A percentile compares a stretch with the other conserved stretches of the same genome.
phyloP scores from a whole-genome alignment of 306 rosid species.

The Glycine tomentella region DNA sequence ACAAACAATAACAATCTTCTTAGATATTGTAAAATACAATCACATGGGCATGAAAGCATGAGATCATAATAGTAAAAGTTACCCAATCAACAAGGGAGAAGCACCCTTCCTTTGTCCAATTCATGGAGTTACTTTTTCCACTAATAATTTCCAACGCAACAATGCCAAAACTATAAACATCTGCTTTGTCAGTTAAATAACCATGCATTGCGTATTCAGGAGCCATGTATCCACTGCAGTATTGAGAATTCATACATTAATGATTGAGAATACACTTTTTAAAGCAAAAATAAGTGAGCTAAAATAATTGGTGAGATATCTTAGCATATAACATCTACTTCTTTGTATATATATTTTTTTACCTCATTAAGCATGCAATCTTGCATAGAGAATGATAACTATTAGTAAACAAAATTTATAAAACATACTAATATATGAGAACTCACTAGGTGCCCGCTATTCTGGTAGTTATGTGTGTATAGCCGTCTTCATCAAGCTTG shows the following conservation, averaged over 20 bases:
- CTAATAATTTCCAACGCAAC: slow-evolving; percentile 74
- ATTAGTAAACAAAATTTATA: background rate
- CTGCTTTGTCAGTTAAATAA: slow-evolving; percentile 77
- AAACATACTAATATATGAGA: background rate
- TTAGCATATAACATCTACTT: background rate
- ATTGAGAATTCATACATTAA: slow-evolving; percentile 27
- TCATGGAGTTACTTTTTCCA: slow-evolving; percentile 66
- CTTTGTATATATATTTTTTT: background rate
- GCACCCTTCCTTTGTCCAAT: slow-evolving; percentile 53
- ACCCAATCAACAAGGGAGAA: slow-evolving; percentile 70
- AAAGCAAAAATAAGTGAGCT: background rate
- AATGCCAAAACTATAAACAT: slow-evolving; percentile 84
- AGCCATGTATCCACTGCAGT: slow-evolving; percentile 63
- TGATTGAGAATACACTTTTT: background rate
- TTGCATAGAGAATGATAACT: background rate
- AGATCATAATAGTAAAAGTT: slow-evolving; percentile 22
- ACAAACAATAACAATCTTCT: background rate
- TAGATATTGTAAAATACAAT: slow-evolving; percentile 11
- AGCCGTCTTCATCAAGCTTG: slow-evolving; percentile 72
- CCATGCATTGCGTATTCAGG: slow-evolving; percentile 80
- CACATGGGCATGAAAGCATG: background rate
- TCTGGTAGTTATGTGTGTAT: slow-evolving; percentile 75
- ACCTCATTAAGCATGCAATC: background rate
- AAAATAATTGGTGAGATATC: background rate
- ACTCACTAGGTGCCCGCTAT: slow-evolving; percentile 78